phyloP scores from a whole-genome alignment of 225 moss, liverwort and hornwort genomes.

The Thuidium tamariscinum region DNA sequence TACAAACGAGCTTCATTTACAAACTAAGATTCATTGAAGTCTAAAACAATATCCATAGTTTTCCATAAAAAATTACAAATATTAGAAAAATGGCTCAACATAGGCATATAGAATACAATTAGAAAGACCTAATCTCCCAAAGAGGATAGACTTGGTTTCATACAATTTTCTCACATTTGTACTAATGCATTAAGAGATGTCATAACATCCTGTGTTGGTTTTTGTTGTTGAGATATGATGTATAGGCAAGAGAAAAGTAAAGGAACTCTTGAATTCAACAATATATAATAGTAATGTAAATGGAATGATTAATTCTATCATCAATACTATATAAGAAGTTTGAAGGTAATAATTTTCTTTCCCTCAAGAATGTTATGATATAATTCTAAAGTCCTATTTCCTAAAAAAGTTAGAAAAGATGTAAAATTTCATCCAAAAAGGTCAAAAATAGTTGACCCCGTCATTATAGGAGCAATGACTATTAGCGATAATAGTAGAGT shows the following conservation, averaged over 20 bases:
- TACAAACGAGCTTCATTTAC: neutral
- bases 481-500: neutral
- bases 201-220: too few relatives aligned
- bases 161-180: neutral
- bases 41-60: neutral
- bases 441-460: rapidly evolving
- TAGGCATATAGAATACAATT: neutral
- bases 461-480: neutral
- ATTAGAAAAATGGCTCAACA: neutral
- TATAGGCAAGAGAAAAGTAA: neutral
- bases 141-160: neutral
- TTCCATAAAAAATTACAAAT: neutral
- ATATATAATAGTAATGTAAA: neutral
- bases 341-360: neutral
- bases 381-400: neutral
- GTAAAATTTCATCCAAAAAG: neutral
- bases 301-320: neutral
- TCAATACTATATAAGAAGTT: neutral
- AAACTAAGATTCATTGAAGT: neutral
- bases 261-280: neutral
- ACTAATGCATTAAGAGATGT: too few relatives aligned
- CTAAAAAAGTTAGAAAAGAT: neutral
- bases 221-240: too few relatives aligned
- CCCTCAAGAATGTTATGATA: neutral
- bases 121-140: neutral